Base-by-base conservation (phyloP, 1,284 basidiomycete species). In the Grifola frondosa region DNA sequence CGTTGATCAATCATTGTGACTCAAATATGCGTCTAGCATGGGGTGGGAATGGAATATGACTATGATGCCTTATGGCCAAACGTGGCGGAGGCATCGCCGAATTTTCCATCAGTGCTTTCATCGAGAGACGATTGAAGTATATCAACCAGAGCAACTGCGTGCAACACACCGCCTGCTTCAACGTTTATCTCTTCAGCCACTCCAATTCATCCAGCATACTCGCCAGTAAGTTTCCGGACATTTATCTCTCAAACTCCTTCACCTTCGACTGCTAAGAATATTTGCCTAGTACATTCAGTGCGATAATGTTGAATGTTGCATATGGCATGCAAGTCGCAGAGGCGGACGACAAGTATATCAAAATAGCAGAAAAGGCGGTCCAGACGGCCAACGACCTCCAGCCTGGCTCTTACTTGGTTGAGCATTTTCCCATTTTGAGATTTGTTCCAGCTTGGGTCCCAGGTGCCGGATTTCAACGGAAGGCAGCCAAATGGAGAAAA, bases 91-190 rank as follows among this genome's bases (percentile, higher is more conserved):
- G 3, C 45, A 46, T 32, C 46, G 52, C 2, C 42, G 48, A 25
- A 35, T 48, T 10, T 49, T 57, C 35, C 57, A 59, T 21, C 48
- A 57, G 22, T 50, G 46, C 42, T 42, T 45, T 17, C 47, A 48
- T 30, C 44, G 35, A 23, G 39, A 42, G 15, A 49, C 53, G 12
- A 40, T 47, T 8, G 28, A 15, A 2, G 26, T 33, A 19, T 53
- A 47, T 41, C 37, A 44, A 12, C 39, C 46, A 4, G 24, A 37
- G n/a, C 50, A 52, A 29, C 40, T 40, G 29, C 16, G 39, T 15
- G 26, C n/a, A n/a, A n/a, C n/a, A n/a, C n/a, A n/a, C n/a, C n/a
- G n/a, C n/a, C n/a, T n/a, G n/a, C n/a, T n/a, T n/a, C n/a, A n/a
- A n/a, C n/a, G n/a, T n/a, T n/a, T n/a, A n/a, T n/a, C n/a, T n/a